Evolutionary conservation across 148 eudicot genomes (phyloP), one percentile per base, ranked within the genome.

Genomic region (Selenicereus undatus): DNA sequence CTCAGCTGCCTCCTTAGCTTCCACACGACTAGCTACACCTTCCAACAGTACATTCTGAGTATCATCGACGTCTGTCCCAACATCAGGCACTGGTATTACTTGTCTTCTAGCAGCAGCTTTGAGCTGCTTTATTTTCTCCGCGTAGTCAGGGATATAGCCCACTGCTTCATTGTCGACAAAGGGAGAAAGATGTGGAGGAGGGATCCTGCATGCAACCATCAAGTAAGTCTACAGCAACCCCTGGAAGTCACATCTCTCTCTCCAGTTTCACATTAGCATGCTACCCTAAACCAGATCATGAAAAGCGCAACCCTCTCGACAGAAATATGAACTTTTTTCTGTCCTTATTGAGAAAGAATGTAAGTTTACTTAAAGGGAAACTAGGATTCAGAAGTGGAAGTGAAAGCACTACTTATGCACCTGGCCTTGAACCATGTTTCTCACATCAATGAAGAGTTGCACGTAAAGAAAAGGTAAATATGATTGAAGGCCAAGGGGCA

Each of bases 101-200:
- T 92, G 89, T 70, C 90, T 89, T 76, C 83, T 93, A 62, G 88
- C 93, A 81, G 94, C 98, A 80, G 95, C 95, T 86, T 93, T 93
- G 48, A 96, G 86, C 75, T 85, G 84, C 69, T 89, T 89, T 76
- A 96, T 90, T 81, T 92, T 93, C 81, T 91, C 91, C 9, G 99
- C 99, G 86, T 92, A 92, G 78, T 92, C 99, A 45, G 99, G 99
- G 76, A 86, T 84, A 73, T 93, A 91, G 54, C 94, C 98, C 82
- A 89, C 98, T 39, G 88, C 95, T 36, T 89, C 95, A 84, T 96
- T 90, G 84, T 93, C 97, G 82, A 93, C 94, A 85, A 96, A 96
- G 17, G 99, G 99, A 54, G 99, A 96, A 76, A 96, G 88, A 84
- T 96, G 99, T 45, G 99, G 99, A 20, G 99, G 99, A 64, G 93